Percentiles rank a stretch among this genome's conserved stretches.
Conservation (phyloP, 805 yeast species). For the Suhomyces xylopsoci region DNA sequence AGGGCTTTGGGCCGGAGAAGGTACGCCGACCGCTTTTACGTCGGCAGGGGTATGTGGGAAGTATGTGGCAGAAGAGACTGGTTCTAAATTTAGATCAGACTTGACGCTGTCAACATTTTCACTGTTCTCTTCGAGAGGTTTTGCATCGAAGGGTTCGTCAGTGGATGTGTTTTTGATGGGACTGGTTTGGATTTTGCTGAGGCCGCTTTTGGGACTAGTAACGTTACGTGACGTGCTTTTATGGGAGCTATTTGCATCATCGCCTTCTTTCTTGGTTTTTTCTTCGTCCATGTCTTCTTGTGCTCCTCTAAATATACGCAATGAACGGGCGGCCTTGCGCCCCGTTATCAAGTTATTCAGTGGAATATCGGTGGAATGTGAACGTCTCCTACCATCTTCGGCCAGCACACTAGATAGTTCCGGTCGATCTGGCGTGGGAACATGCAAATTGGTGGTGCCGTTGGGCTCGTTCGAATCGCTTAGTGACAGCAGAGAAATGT, state of each 20-base stretch:
- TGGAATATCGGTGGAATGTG: slow-evolving; percentile 1
- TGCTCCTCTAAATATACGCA: slow-evolving; percentile 48
- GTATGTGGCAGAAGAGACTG: slow-evolving; percentile 68
- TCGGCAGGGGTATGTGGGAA: slow-evolving; percentile 59
- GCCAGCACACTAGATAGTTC: not conserved
- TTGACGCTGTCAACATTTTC: not conserved
- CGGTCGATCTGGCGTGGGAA: not conserved
- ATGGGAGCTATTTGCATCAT: not conserved
- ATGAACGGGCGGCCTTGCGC: slow-evolving; percentile 56
- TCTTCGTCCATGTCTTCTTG: slow-evolving; percentile 10
- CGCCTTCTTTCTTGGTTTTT: not conserved
- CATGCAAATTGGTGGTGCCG: not conserved
- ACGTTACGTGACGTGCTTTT: not conserved
- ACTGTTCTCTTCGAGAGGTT: not conserved
- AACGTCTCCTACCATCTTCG: not conserved
- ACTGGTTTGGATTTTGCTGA: not conserved
- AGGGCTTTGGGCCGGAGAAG: not conserved
- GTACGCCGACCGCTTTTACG: not conserved
- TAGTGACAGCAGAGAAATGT: not conserved
- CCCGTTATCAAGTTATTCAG: slow-evolving; percentile 36
- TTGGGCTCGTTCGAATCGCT: not conserved
- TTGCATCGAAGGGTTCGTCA: not conserved
- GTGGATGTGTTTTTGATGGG: not conserved
- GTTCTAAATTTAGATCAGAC: slow-evolving; percentile 35
- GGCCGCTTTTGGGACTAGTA: not conserved